These are phyloP conservation scores for Diaporthe sp. DNA, from an alignment of 2,329 filamentous ascomycete genomes.

Conservation along the genomic window DNA sequence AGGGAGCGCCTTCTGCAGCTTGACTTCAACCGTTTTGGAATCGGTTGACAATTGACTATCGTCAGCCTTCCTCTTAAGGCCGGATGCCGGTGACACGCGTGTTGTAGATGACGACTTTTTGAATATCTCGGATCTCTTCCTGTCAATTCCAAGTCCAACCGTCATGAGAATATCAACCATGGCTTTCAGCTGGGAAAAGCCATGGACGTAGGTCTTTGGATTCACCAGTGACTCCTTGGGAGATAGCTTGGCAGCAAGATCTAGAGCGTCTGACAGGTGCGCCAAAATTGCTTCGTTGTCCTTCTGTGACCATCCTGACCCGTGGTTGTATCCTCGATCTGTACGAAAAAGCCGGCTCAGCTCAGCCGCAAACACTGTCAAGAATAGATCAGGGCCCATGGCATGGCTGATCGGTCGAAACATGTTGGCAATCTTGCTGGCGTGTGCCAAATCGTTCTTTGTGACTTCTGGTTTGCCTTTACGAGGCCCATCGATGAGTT, in stretches of 20 bases:
- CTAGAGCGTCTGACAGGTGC: neutral
- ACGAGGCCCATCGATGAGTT: neutral
- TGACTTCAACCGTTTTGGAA: neutral
- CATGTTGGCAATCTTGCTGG: neutral
- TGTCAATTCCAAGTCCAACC: neutral
- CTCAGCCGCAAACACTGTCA: constrained; percentile 15
- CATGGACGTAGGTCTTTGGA: neutral
- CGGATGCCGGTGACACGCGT: neutral
- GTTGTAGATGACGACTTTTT: no score
- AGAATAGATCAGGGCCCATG: neutral
- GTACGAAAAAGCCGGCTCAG: neutral
- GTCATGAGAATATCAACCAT: constrained; percentile 12
- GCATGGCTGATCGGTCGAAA: neutral
- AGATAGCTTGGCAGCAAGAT: neutral
- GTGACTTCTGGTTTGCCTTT: neutral
- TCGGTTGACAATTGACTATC: neutral
- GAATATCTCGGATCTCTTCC: neutral
- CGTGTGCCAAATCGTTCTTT: neutral
- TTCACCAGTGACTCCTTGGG: constrained; percentile 2
- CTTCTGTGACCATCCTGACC: neutral
- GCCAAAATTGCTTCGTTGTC: neutral
- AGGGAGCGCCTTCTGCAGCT: neutral
- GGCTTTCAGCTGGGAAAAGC: neutral
- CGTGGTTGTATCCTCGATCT: neutral
- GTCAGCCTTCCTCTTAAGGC: constrained; percentile 5